Base-by-base conservation (phyloP, 1,284 basidiomycete species). In the Xerocomus nothofagi region DNA sequence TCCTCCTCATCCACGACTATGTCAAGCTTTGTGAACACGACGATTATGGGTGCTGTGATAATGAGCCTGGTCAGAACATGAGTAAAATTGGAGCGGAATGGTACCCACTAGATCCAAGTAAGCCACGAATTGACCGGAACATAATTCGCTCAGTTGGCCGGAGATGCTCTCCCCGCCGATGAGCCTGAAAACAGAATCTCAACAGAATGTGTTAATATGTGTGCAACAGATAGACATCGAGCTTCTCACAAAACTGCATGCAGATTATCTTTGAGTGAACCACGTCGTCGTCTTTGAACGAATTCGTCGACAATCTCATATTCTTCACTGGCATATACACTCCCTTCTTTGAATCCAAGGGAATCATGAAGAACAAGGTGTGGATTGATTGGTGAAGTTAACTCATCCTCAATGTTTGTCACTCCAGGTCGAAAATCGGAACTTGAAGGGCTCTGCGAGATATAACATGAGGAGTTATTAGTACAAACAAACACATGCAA, bases 331-430 rank as follows among this genome's bases (percentile, higher is more conserved):
- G n/a, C n/a, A 6, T 7, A 37, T 9, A 27, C n/a, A 3, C 47
- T 44, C 17, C 43, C 43, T 8, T 44, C n/a, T 26, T 50, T 38
- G 18, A 50, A 50, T 12, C 44, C 48, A 12, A 33, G 15, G 15
- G 48, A 49, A 17, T 49, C 44, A 26, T 50, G 49, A 32, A 50
- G 49, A 21, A 48, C 48, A 21, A 48, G 33, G 10, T 38, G 44
- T 17, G 39, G 4, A 18, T 48, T 48, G 31, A 26, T 38, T 15
- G 32, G 12, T 24, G 49, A 50, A 17, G 20, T 21, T 3, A 50
- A 44, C n/a, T 27, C 49, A 8, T 15, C 37, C 4, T 47, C n/a
- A 4, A 49, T 49, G 6, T 46, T 4, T 27, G 47, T 36, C 9
- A 11, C 6, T 27, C 44, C 49, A 14, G 31, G 49, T 10, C 21